Evolutionary conservation across 208 protist genomes (phyloP), one percentile per base, ranked within the genome.

Genomic region (Zelonia costaricensis): DNA sequence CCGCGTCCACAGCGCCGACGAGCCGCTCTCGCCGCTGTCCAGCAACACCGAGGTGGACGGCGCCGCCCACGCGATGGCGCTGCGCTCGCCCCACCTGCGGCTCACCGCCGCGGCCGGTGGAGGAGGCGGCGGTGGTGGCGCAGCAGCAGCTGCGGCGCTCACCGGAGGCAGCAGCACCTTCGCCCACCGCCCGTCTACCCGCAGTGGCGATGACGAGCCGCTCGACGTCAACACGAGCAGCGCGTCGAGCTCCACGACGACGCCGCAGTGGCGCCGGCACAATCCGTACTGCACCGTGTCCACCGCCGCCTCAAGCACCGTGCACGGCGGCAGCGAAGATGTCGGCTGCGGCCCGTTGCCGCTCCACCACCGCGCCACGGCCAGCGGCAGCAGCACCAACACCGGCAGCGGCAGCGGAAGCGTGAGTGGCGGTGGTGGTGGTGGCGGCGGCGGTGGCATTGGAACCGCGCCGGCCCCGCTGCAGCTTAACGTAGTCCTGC

Each of bases 211-310:
- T 15, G 51, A 56, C 9, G 51, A 56, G 33, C 10, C 18, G 0
- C 20, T 43, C 18, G 35, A 56, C 16, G 13, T 44, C 3, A 44
- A 44, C 35, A 42, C 51, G 0, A 56, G 35, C 36, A 56, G 51
- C 20, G 12, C 51, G 33, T 56, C 51, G 31, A 56, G 51, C 28
- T 56, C 55, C 13, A 62, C 55, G 20, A 48, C 35, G 0, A 52
- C 54, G 8, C 35, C 30, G 20, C 63, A 69, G 35, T 69, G 40
- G 35, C 63, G 28, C 1, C 63, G 54, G 20, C 35, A 62, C 55
- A 69, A 69, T 22, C 63, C 63, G 20, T 62, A 69, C 55, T 13
- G 35, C 2, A 28, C 48, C 5, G 12, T 25, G 16, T 38, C 51
- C 13, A 18, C 33, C 22, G 3, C 51, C 10, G 39, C 48, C 18